Evolutionary conservation across 192 early-diverging fungal species (phyloP).

Genomic region (Chytriomyces sp.): DNA sequence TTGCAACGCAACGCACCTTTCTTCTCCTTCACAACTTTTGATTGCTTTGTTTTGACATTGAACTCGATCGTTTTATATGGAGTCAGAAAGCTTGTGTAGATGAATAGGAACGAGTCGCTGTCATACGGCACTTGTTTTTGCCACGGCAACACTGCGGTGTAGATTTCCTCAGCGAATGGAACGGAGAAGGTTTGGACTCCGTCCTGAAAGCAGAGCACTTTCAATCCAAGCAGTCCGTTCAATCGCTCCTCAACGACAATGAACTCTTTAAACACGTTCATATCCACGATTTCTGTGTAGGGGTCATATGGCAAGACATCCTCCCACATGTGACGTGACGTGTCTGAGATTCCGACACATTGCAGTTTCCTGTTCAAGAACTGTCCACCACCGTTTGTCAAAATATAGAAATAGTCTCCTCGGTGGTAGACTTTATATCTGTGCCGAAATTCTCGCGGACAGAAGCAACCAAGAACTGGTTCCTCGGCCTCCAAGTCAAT

Average conservation of each 20-base stretch:
- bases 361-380: neutral
- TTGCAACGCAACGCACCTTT: conserved; percentile 11
- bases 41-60: conserved; percentile 39
- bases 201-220: conserved; percentile 47
- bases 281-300: conserved; percentile 65
- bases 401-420: conserved; percentile 56
- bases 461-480: conserved; percentile 40
- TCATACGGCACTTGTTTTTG: neutral
- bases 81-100: conserved; percentile 43
- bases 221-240: conserved; percentile 63
- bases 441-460: conserved; percentile 57
- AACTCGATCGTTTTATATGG: conserved; percentile 45
- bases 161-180: neutral
- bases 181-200: neutral
- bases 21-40: conserved; percentile 40
- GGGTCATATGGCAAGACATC: conserved; percentile 63
- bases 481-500: conserved; percentile 46
- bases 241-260: conserved; percentile 64
- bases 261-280: conserved; percentile 59
- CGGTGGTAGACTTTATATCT: conserved; percentile 58
- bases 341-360: neutral
- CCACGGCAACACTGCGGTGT: neutral
- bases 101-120: conserved; percentile 39
- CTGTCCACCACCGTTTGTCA: conserved; percentile 57
- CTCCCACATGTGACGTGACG: conserved; percentile 42